Percentiles rank a stretch among this genome's conserved stretches.
phyloP scores from a whole-genome alignment of 495 filamentous ascomycete species.

The Penicillium goetzii region DNA sequence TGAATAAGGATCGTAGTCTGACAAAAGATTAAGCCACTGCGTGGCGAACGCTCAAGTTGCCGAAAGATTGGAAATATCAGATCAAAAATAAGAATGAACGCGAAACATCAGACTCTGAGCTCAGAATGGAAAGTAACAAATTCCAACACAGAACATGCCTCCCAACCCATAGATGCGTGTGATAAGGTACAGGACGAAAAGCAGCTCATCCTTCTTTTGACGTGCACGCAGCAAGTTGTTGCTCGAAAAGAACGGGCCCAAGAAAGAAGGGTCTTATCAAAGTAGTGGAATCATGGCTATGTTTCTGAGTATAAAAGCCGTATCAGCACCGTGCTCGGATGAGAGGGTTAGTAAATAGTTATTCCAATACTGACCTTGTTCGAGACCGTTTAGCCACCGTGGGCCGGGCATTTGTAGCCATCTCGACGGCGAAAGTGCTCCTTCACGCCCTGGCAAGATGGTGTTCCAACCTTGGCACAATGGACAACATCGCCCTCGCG shows the following conservation, averaged over 20 bases:
- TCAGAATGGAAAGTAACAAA: neutral
- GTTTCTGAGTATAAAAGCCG: neutral
- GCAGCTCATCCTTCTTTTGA: slow-evolving; percentile 5
- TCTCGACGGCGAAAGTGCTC: slow-evolving; percentile 40
- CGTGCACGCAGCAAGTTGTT: neutral
- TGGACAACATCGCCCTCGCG: slow-evolving; percentile 42
- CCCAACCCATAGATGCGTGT: neutral
- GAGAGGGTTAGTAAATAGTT: no score
- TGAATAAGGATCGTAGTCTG: neutral
- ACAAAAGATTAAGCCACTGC: neutral
- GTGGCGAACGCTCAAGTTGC: neutral
- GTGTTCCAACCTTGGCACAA: slow-evolving; percentile 43
- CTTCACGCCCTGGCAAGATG: slow-evolving; percentile 40
- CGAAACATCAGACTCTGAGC: neutral
- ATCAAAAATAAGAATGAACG: neutral
- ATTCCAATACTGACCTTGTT: slow-evolving; percentile 9
- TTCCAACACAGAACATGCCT: neutral
- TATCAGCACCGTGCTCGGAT: neutral
- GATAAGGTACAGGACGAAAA: neutral
- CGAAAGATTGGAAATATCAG: neutral
- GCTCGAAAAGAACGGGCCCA: neutral
- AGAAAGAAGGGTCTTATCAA: neutral
- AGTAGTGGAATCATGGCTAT: neutral
- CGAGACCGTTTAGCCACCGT: slow-evolving; percentile 34
- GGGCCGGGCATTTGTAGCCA: slow-evolving; percentile 45